Evolutionary conservation across 1,284 basidiomycete genomes (phyloP).

Genomic region (Sanguinoderma infundibulare): DNA sequence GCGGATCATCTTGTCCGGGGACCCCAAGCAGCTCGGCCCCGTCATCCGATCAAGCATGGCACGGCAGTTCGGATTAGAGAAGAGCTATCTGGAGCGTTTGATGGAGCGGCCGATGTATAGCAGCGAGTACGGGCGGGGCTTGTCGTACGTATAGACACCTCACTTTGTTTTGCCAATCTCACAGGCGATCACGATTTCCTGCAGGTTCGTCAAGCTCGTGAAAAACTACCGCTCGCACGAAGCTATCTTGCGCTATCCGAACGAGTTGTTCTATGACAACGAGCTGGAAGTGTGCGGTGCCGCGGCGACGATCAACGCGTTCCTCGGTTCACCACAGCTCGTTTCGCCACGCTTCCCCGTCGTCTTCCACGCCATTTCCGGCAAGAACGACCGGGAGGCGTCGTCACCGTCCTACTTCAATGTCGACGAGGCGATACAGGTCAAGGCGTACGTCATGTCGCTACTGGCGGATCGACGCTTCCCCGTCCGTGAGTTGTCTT

Average conservation of each 20-base stretch:
- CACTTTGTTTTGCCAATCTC: too few relatives aligned
- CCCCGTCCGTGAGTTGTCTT: conserved; percentile 7
- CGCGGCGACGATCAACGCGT: conserved; percentile 37
- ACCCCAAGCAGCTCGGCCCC: conserved; percentile 63
- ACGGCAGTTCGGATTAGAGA: conserved; percentile 45
- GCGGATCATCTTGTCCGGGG: conserved; percentile 59
- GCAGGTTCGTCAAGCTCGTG: conserved; percentile 52
- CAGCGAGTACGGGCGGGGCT: conserved; percentile 32
- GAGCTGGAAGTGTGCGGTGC: conserved; percentile 52
- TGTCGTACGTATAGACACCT: conserved; percentile 47
- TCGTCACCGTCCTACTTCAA: conserved; percentile 53
- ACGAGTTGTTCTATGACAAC: conserved; percentile 56
- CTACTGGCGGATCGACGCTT: conserved; percentile 25
- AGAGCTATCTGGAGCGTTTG: conserved; percentile 55
- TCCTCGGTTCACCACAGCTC: conserved; percentile 40
- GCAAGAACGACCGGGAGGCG: conserved; percentile 46
- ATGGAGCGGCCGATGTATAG: conserved; percentile 53
- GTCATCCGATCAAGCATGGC: conserved; percentile 55
- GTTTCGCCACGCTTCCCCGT: conserved; percentile 44
- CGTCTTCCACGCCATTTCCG: conserved; percentile 49
- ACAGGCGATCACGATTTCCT: too few relatives aligned
- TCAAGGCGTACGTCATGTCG: conserved; percentile 42
- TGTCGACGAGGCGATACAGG: conserved; percentile 44
- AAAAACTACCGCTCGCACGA: conserved; percentile 64
- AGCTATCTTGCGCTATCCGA: conserved; percentile 60